Evolutionary conservation across 208 protist genomes (phyloP), one percentile per base, ranked within the genome.

Genomic region (Leishmania amazonensis): DNA sequence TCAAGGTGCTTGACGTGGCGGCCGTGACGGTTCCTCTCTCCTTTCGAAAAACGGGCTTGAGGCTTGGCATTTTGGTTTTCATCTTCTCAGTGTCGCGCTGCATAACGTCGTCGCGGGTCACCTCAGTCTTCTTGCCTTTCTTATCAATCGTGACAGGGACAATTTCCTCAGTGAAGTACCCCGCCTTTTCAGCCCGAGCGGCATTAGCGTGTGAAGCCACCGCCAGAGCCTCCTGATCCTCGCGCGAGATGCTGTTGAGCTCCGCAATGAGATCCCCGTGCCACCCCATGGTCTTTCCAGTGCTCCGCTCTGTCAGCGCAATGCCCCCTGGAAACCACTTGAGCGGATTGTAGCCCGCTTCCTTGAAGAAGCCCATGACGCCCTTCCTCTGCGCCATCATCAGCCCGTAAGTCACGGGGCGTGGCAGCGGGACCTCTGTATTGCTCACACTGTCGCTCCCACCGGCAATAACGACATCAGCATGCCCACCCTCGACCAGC

Each of bases 281-380:
- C 85, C 88, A 98, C 38, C 95, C 95, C 95, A 98, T 98, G 40
- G 94, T 96, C 79, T 95, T 96, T 0, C 95, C 95, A 2, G 95
- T 97, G 72, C 87, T 95, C 38, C 94, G 83, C 80, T 98, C 94
- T 3, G 92, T 91, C 51, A 94, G 73, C 6, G 81, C 84, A 49
- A 86, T 80, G 28, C 81, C 84, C 17, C 77, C 87, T 40, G 95
- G 95, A 9, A 97, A 70, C 95, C 95, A 98, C 54, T 62, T 76
- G 13, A 70, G 21, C 51, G 92, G 91, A 62, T 91, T 92, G 76
- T 87, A 91, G 42, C 94, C 94, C 31, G 90, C 92, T 51, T 95
- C 86, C 58, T 90, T 87, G 54, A 93, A 91, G 76, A 95, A 94
- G 40, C 45, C 71, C 62, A 70, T 58, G 24, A 94, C 35, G 0